These are phyloP conservation scores for Microcos paniculata DNA, from an alignment of 345 rosid species.

Conservation along the genomic window DNA sequence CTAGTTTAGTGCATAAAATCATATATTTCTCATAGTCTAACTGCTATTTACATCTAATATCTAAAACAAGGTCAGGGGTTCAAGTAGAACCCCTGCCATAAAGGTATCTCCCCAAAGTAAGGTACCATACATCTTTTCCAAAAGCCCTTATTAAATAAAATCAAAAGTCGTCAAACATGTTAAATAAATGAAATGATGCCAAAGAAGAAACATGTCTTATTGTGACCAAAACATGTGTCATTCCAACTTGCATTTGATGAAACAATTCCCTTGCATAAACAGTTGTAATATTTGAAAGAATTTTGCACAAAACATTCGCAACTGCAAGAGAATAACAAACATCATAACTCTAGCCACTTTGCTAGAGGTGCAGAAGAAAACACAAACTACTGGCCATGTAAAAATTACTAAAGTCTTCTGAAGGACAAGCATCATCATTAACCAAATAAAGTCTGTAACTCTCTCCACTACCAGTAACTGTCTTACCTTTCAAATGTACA, in stretches of 20 bases:
- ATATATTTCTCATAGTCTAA: background rate
- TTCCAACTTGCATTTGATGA: constrained; percentile 25
- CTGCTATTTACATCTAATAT: no score
- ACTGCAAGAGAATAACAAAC: constrained; percentile 20
- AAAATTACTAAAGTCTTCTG: no score
- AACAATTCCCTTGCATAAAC: constrained; percentile 33
- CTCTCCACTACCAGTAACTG: no score
- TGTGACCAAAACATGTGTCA: constrained; percentile 28
- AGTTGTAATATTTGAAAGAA: constrained; percentile 29
- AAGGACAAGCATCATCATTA: no score
- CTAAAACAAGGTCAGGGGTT: no score
- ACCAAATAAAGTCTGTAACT: no score
- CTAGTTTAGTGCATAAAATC: background rate
- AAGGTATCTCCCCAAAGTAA: background rate
- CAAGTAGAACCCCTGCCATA: no score
- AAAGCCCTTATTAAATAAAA: background rate
- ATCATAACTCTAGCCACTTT: background rate
- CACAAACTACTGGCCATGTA: background rate
- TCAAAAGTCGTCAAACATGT: background rate
- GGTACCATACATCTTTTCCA: background rate
- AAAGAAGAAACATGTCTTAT: constrained; percentile 25
- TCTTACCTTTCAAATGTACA: no score
- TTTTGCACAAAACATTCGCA: constrained; percentile 31
- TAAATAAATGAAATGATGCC: background rate
- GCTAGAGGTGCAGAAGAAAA: background rate